Evolutionary conservation across 257 asterid genomes (phyloP).

Genomic region (Marsdenia floribunda): DNA sequence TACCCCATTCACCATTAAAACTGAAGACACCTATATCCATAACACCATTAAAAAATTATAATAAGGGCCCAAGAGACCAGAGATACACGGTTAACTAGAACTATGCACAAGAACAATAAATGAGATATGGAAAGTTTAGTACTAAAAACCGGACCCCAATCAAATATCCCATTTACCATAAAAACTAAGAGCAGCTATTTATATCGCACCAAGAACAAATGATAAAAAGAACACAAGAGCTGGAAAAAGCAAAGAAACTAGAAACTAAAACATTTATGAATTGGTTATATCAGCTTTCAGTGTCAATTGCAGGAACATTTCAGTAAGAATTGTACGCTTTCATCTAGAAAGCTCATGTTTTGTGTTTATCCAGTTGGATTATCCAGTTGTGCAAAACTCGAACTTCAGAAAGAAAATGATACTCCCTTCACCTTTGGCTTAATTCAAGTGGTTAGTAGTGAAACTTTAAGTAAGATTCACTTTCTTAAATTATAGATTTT

Average conservation of each 20-base stretch:
- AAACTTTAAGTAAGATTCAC: background rate
- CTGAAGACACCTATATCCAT: background rate
- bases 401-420: background rate
- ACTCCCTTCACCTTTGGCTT: background rate
- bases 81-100: background rate
- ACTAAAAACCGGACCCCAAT: background rate
- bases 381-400: background rate
- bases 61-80: background rate
- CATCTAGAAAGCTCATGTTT: background rate
- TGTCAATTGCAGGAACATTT: too few relatives aligned
- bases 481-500: background rate
- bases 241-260: background rate
- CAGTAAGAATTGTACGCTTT: background rate
- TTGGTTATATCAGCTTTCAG: too few relatives aligned
- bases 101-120: background rate
- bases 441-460: too few relatives aligned
- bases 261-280: too few relatives aligned
- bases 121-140: background rate
- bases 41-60: background rate
- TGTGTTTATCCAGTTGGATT: background rate
- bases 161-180: background rate
- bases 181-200: background rate
- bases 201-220: background rate
- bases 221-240: background rate
- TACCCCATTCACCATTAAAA: background rate